Percentiles rank a stretch among this genome's conserved stretches.
Evolutionary conservation across 305 asterid species (phyloP).

Genomic region (Solanum hybrid): DNA sequence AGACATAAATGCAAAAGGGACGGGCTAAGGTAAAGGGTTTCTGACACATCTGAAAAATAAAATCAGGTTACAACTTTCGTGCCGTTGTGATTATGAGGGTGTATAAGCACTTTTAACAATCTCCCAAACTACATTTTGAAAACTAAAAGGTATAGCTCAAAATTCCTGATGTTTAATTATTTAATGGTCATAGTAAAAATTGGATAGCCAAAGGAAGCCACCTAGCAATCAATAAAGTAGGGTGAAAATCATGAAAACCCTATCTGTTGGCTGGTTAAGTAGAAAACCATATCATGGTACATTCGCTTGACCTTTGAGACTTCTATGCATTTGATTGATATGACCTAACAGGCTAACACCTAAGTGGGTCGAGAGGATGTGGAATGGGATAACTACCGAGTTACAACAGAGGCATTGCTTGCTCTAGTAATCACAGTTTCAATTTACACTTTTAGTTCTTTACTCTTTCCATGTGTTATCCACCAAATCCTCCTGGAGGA

Average conservation of each 20-base stretch:
- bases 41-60: background rate
- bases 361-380: slow-evolving; percentile 1
- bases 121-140: background rate
- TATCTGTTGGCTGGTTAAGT: background rate
- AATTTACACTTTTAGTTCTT: background rate
- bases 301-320: background rate
- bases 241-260: background rate
- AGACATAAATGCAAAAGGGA: background rate
- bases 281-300: background rate
- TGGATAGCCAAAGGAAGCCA: background rate
- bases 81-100: background rate
- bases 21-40: background rate
- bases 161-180: background rate
- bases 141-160: background rate
- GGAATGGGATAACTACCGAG: background rate
- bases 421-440: background rate
- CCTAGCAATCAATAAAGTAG: background rate
- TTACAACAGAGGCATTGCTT: background rate
- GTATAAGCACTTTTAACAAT: background rate
- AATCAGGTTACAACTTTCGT: background rate
- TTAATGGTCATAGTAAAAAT: background rate
- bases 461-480: background rate
- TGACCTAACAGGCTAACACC: background rate
- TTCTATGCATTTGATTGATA: background rate
- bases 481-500: background rate